Conservation (phyloP, 768 basidiomycete species). For the Pleurotus pulmonarius region DNA sequence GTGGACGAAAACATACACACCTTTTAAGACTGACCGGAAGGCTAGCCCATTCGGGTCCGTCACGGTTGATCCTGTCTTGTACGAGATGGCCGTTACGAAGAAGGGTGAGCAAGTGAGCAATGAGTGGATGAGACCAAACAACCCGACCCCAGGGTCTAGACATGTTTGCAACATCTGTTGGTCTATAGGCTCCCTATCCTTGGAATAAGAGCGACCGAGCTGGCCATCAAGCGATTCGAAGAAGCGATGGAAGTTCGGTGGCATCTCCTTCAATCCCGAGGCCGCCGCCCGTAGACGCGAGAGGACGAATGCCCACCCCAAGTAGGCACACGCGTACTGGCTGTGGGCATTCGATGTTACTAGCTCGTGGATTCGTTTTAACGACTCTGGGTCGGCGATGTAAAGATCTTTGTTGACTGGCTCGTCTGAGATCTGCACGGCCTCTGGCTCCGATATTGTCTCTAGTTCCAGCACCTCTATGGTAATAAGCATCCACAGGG, state of each 20-base stretch:
- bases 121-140: constrained; percentile 54
- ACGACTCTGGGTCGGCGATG: constrained; percentile 54
- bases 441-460: constrained; percentile 48
- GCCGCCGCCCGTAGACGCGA: constrained; percentile 53
- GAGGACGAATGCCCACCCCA: constrained; percentile 85
- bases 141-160: constrained; percentile 52
- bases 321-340: constrained; percentile 66
- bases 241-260: constrained; percentile 51
- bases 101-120: constrained; percentile 69
- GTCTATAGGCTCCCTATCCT: constrained; percentile 55
- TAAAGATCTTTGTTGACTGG: constrained; percentile 50
- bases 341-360: constrained; percentile 56
- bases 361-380: constrained; percentile 65
- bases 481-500: constrained; percentile 75
- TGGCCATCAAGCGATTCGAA: constrained; percentile 43
- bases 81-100: constrained; percentile 71
- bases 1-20: constrained; percentile 31
- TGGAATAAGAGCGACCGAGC: constrained; percentile 40
- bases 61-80: constrained; percentile 63
- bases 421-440: constrained; percentile 48
- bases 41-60: constrained; percentile 77
- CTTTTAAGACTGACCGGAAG: constrained; percentile 82
- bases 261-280: constrained; percentile 44
- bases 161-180: constrained; percentile 55
- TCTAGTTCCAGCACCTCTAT: constrained; percentile 82